Base-by-base conservation (phyloP, 169 alveolate genomes). In the Cryptosporidium sp. region DNA sequence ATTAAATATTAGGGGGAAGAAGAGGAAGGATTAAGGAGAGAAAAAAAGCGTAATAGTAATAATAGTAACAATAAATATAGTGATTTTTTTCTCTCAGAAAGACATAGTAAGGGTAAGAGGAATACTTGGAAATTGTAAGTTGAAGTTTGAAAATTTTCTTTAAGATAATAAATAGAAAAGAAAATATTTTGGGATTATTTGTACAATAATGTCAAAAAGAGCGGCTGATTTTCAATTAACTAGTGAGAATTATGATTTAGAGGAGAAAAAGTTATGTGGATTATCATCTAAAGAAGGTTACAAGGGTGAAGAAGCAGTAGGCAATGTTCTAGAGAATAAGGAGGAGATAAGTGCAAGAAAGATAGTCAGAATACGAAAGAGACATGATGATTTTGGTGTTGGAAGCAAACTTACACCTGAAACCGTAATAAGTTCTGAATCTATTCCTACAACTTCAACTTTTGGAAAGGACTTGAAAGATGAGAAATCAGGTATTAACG, bases 211-310 rank as follows among this genome's bases (percentile, higher is more conserved):
- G 89, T 80, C 89, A 26, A 80, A 80, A 29, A 59, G 89, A 80
- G 31, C 7, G 23, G 89, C 89, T 8, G 89, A 80, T 65, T 80
- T 61, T 41, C 89, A 80, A 39, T 48, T 80, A 23, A 80, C 89
- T 12, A 80, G 68, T 62, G 73, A 62, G 26, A 80, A 80, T 45
- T 59, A 37, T 52, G 89, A 80, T 29, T 31, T 52, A 48, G 70
- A 71, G 41, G 75, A 61, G 39, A 35, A 41, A 39, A 55, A 31
- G 43, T 45, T 71, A 29, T 26, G 85, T 16, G 51, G 35, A 14
- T 10, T 12, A 29, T 61, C n/a, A 18, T 61, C 35, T 61, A 61
- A 48, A 48, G 69, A 59, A 23, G 7, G 3, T 69, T 62, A 10
- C 8, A 23, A 69, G 14, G 59, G 3, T 69, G 70, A 52, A 5